These are phyloP conservation scores for Aegilops umbellulata DNA, from an alignment of 176 grass and related monocot species.

Conservation along the genomic window DNA sequence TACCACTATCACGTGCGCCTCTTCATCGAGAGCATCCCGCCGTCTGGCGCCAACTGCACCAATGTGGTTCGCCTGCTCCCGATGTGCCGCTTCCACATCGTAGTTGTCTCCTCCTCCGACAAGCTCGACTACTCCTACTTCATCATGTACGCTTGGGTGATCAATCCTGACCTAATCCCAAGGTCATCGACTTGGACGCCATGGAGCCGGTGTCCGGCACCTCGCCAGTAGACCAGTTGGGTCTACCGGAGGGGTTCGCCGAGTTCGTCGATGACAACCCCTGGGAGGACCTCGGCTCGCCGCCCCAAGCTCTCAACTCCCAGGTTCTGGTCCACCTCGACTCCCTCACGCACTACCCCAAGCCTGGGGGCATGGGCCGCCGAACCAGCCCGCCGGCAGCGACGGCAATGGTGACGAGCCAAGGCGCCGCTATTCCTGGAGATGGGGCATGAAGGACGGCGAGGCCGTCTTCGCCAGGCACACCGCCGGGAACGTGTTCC, in stretches of 20 bases:
- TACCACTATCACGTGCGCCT: neutral
- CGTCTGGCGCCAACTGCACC: too few species aligned
- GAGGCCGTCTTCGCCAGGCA: neutral
- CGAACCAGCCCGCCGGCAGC: too few species aligned
- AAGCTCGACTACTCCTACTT: too few species aligned
- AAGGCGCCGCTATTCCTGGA: neutral
- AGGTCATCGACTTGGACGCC: neutral
- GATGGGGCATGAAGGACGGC: neutral
- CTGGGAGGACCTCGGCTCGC: too few species aligned
- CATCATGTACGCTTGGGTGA: too few species aligned
- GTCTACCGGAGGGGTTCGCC: neutral
- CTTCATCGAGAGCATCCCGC: neutral
- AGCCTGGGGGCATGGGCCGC: too few species aligned
- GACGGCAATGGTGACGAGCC: neutral
- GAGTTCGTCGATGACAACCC: neutral
- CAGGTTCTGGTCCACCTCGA: neutral
- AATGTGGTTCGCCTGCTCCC: too few species aligned
- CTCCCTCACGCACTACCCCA: neutral
- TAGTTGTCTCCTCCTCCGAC: too few species aligned
- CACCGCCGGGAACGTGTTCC: neutral
- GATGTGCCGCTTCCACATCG: too few species aligned
- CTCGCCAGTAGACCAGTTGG: neutral
- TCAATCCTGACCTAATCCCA: neutral
- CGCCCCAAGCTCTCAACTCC: neutral
- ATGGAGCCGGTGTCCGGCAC: neutral